These are phyloP conservation scores for Dicorynia guianensis DNA, from an alignment of 306 rosid species.

Conservation along the genomic window DNA sequence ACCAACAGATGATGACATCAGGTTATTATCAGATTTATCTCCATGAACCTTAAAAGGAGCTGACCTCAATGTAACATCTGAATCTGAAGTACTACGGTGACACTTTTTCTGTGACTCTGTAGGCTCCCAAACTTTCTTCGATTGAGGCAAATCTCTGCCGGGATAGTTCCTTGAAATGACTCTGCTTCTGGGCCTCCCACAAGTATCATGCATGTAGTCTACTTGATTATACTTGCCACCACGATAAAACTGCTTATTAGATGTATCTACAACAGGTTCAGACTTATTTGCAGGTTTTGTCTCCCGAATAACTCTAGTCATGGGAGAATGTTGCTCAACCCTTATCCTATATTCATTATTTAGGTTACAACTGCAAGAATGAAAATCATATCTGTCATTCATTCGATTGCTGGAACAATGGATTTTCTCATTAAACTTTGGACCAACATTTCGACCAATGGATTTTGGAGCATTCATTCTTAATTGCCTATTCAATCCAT, in stretches of 20 bases:
- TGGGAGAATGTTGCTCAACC: constrained; percentile 62
- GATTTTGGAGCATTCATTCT: constrained; percentile 67
- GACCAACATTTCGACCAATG: constrained; percentile 69
- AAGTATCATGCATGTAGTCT: constrained; percentile 67
- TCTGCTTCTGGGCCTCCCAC: constrained; percentile 78
- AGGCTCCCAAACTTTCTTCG: constrained; percentile 97
- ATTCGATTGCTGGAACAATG: constrained; percentile 63
- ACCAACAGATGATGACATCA: constrained; percentile 56
- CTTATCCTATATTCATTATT: constrained; percentile 58
- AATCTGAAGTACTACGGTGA: constrained; percentile 73
- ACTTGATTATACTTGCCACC: constrained; percentile 63
- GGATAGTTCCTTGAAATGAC: constrained; percentile 58
- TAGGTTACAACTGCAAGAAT: constrained; percentile 64
- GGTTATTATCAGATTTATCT: constrained; percentile 50
- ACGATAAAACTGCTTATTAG: constrained; percentile 77
- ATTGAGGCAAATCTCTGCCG: constrained; percentile 65
- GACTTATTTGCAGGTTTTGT: constrained; percentile 58
- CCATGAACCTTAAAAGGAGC: constrained; percentile 53
- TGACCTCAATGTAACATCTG: constrained; percentile 64
- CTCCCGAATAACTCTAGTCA: constrained; percentile 64
- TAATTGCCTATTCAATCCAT: constrained; percentile 61
- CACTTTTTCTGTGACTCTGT: constrained; percentile 77
- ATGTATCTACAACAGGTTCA: constrained; percentile 66
- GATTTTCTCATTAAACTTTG: constrained; percentile 72
- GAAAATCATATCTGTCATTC: constrained; percentile 68